Evolutionary conservation across 257 asterid species (phyloP).

Genomic region (Hygrophila difformis): DNA sequence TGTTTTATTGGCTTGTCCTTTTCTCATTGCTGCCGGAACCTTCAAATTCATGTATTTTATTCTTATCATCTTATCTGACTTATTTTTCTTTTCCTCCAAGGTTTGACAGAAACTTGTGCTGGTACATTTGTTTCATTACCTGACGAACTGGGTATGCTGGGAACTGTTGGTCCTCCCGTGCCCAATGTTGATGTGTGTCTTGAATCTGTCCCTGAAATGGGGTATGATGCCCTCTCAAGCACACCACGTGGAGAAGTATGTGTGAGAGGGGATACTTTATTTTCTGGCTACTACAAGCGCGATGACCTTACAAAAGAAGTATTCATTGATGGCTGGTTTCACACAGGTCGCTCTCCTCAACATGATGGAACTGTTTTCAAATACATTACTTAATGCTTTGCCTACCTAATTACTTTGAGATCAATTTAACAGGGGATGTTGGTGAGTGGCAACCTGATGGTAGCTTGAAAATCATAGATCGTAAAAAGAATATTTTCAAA

Average conservation of each 20-base stretch:
- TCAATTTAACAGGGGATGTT: conserved; percentile 59
- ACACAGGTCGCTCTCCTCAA: conserved; percentile 57
- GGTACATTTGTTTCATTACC: conserved; percentile 92
- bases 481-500: conserved; percentile 94
- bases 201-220: conserved; percentile 98
- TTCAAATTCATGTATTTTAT: too few species aligned
- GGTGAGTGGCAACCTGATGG: conserved; percentile 96
- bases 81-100: conserved; percentile 24
- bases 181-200: conserved; percentile 89
- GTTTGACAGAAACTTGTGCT: conserved; percentile 93
- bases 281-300: conserved; percentile 84
- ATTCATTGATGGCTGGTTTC: conserved; percentile 86
- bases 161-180: conserved; percentile 95
- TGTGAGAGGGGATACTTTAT: conserved; percentile 67
- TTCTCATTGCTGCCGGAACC: too few species aligned
- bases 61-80: too few species aligned
- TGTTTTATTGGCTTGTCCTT: too few species aligned
- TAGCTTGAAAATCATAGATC: conserved; percentile 81
- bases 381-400: too few species aligned
- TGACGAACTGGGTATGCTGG: conserved; percentile 61
- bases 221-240: conserved; percentile 77
- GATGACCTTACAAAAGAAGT: conserved; percentile 94
- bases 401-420: too few species aligned
- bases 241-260: conserved; percentile 92
- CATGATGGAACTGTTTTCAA: neutral